phyloP scores from a whole-genome alignment of 257 asterid genomes.

The Przewalskia tangutica region DNA sequence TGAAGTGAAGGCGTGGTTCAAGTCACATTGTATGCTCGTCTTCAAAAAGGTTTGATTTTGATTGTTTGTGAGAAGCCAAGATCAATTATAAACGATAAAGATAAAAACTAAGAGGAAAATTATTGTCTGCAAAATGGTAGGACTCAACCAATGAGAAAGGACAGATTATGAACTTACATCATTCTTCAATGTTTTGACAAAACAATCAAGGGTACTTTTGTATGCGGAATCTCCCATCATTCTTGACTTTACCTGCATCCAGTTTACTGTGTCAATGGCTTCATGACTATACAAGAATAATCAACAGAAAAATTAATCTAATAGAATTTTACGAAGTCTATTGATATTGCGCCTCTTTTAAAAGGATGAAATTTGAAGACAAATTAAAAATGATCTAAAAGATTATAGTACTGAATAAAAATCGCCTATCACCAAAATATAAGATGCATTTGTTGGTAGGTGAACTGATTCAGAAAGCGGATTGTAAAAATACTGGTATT shows the following conservation, averaged over 20 bases:
- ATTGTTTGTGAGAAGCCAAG: background rate
- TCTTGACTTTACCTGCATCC: conserved; percentile 83
- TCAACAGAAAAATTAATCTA: background rate
- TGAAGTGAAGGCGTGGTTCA: too few species aligned
- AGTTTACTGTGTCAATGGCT: background rate
- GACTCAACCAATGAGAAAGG: background rate
- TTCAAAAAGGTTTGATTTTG: too few species aligned
- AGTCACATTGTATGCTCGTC: too few species aligned
- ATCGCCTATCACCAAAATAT: background rate
- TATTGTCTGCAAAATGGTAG: background rate
- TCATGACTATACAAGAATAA: background rate
- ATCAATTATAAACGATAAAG: background rate
- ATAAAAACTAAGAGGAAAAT: background rate
- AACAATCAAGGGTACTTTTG: conserved; percentile 85
- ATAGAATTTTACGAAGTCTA: background rate
- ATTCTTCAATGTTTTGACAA: conserved; percentile 83
- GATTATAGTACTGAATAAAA: background rate
- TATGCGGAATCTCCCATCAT: conserved; percentile 96
- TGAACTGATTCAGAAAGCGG: background rate
- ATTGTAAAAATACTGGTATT: background rate
- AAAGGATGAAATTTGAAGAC: background rate
- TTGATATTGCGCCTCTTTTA: background rate
- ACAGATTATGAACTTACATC: conserved; percentile 50
- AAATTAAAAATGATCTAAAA: background rate
- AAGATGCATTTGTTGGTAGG: background rate